Percentiles rank a stretch among this genome's conserved stretches.
Evolutionary conservation across 2,329 filamentous ascomycete species (phyloP).

Genomic region (Pseudogymnoascus sp.): DNA sequence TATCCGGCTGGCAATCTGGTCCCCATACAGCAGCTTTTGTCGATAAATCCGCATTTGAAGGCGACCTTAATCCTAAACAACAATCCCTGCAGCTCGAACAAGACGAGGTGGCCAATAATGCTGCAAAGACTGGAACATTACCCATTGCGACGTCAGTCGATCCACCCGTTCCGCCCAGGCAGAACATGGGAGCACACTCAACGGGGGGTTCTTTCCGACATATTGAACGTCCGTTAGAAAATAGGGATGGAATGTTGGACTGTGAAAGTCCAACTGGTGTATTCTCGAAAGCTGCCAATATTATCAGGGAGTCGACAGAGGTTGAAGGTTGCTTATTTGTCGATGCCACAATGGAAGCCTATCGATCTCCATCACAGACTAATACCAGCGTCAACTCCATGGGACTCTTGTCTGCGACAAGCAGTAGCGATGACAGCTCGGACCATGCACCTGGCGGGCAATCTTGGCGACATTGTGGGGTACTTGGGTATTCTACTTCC

Average conservation of each 20-base stretch:
- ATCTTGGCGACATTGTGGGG: neutral
- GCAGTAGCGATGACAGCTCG: constrained; percentile 23
- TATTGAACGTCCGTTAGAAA: neutral
- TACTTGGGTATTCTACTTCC: constrained; percentile 25
- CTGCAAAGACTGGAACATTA: neutral
- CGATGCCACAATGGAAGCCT: constrained; percentile 18
- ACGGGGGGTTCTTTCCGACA: neutral
- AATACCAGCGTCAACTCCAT: neutral
- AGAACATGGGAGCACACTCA: constrained; percentile 12
- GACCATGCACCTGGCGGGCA: neutral
- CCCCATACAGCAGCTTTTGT: neutral
- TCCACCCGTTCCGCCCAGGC: constrained; percentile 23
- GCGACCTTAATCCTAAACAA: neutral
- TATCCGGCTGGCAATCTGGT: constrained; percentile 9
- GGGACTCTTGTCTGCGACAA: constrained; percentile 8
- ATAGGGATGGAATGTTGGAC: neutral
- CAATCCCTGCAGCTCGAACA: neutral
- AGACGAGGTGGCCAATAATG: neutral
- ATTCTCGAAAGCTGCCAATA: constrained; percentile 24
- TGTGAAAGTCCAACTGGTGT: constrained; percentile 17
- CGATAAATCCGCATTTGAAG: neutral
- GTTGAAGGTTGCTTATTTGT: constrained; percentile 25
- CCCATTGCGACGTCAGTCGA: constrained; percentile 15
- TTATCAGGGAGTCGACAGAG: constrained; percentile 26
- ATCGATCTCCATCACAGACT: neutral